Evolutionary conservation across 352 stramenopile genomes (phyloP).

Genomic region (Globisporangium spiculum): DNA sequence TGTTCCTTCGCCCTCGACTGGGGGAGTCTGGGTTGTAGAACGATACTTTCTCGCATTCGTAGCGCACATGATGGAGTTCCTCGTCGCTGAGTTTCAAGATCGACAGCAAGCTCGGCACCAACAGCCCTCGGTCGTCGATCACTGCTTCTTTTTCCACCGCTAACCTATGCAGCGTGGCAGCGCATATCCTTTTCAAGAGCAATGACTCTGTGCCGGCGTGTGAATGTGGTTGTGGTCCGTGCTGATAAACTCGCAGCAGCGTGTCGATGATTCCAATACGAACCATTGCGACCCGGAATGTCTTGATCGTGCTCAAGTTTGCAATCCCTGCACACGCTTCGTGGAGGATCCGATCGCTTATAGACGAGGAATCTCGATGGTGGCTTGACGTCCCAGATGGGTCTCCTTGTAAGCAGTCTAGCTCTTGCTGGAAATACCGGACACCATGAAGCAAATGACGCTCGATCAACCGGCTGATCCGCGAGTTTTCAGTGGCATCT

Average conservation of each 20-base stretch:
- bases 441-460: slow-evolving; percentile 58
- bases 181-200: slow-evolving; percentile 47
- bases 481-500: neutral
- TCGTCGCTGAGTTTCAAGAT: slow-evolving; percentile 59
- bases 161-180: slow-evolving; percentile 64
- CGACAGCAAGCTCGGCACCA: slow-evolving; percentile 56
- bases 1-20: neutral
- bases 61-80: slow-evolving; percentile 68
- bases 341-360: slow-evolving; percentile 40
- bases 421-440: slow-evolving; percentile 56
- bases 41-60: slow-evolving; percentile 71
- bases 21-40: slow-evolving; percentile 25
- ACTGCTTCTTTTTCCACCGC: slow-evolving; percentile 52
- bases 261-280: slow-evolving; percentile 47
- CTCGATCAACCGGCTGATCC: slow-evolving; percentile 41
- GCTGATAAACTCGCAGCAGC: slow-evolving; percentile 39
- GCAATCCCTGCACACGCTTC: slow-evolving; percentile 61
- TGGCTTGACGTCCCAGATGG: neutral
- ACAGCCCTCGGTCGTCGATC: slow-evolving; percentile 30
- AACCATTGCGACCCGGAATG: slow-evolving; percentile 59
- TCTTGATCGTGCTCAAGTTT: slow-evolving; percentile 67
- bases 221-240: slow-evolving; percentile 5
- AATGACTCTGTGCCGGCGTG: slow-evolving; percentile 4
- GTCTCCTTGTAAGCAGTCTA: slow-evolving; percentile 26
- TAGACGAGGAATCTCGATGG: neutral